Base-by-base conservation (phyloP, 495 filamentous ascomycete species). In the Delitschia confertaspora region DNA sequence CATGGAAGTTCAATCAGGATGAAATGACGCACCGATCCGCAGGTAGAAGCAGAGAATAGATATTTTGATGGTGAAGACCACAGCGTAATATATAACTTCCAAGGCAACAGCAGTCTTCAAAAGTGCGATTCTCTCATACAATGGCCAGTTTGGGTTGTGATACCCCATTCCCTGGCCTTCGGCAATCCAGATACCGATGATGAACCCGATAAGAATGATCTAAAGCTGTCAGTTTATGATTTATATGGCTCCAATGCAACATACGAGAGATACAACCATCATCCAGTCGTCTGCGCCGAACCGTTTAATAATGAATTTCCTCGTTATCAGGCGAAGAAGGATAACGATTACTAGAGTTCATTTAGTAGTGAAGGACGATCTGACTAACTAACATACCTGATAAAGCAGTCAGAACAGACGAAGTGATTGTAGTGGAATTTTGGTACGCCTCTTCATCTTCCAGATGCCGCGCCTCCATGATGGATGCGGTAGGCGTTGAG, bases 1-100 rank as follows among this genome's bases (percentile, higher is more conserved):
- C 17, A 45, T 19, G 9, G 4, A 16, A 8, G 14, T 13, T 24
- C 6, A 18, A 17, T 11, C 2, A 27, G 2, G 17, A 33, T 34
- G 21, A 9, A 16, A 10, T 22, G 5, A 1, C 58, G 35, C 57
- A 73, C 69, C 68, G 13, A 73, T 63, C 18, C 70, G 60, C 14
- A 71, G 46, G 36, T 73, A 73, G 42, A 69, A 67, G 35, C 64
- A 57, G 0, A 73, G 47, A 33, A 73, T 73, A 1, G 69, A 73
- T 2, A 54, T 38, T 46, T 73, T 73, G 49, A 73, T 60, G 23
- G 52, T 60, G 20, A 53, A 57, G 17, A 70, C 18, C 19, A 56
- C 41, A 13, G 51, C 43, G 36, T 69, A 69, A 50, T 73, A 73
- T 24, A 64, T 60, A 22, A 66, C 50, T 32, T 73, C 55, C 29